Conservation (phyloP, 352 stramenopile genomes). For the Paralagenidium karlingii region DNA sequence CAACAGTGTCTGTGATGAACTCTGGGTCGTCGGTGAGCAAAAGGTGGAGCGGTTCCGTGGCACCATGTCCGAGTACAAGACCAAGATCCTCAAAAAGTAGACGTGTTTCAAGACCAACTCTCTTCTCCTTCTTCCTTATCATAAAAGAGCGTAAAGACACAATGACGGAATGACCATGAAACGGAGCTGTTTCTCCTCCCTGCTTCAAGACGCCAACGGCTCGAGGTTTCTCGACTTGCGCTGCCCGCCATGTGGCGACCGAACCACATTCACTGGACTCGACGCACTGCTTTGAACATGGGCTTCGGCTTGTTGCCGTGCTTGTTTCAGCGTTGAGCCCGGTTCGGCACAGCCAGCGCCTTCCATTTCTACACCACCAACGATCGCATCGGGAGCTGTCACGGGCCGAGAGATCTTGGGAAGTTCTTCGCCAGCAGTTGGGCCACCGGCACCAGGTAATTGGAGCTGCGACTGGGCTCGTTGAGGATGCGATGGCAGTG, state of each 20-base stretch:
- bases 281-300: neutral
- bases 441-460: too few relatives aligned
- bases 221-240: constrained; percentile 37
- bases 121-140: too few relatives aligned
- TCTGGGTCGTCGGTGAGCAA: constrained; percentile 83
- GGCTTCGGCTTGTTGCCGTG: constrained; percentile 15
- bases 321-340: constrained; percentile 23
- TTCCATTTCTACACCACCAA: neutral
- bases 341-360: constrained; percentile 1
- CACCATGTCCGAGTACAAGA: constrained; percentile 79
- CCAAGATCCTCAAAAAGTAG: constrained; percentile 47
- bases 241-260: constrained; percentile 26
- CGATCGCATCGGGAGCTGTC: constrained; percentile 16
- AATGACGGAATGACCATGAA: too few relatives aligned
- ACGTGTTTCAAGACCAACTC: too few relatives aligned
- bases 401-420: constrained; percentile 28
- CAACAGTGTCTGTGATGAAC: constrained; percentile 88
- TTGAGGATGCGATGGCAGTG: constrained; percentile 1
- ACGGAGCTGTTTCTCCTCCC: too few relatives aligned
- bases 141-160: too few relatives aligned
- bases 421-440: too few relatives aligned
- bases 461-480: constrained; percentile 8
- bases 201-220: constrained; percentile 11
- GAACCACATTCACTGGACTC: constrained; percentile 8
- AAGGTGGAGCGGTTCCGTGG: constrained; percentile 67